phyloP scores from a whole-genome alignment of 129 eudicot species.

The Saussurea involucrata region DNA sequence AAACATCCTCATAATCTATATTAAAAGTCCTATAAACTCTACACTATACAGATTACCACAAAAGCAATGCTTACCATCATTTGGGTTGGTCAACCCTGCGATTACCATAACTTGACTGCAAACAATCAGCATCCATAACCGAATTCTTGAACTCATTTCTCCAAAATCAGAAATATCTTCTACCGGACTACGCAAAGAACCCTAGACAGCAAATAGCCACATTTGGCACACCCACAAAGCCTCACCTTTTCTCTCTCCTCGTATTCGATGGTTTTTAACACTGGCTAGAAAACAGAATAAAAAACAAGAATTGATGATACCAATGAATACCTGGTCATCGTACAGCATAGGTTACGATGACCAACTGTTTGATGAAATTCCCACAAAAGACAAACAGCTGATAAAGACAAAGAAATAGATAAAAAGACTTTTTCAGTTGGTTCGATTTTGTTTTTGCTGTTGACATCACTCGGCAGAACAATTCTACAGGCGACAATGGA shows the following conservation, averaged over 20 bases:
- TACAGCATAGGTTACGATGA: not conserved
- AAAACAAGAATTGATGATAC: slow-evolving; percentile 5
- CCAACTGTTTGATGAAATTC: slow-evolving; percentile 17
- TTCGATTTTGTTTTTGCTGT: slow-evolving; percentile 21
- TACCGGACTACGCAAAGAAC: not conserved
- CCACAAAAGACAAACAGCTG: slow-evolving; percentile 6
- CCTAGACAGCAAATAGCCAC: slow-evolving; percentile 15
- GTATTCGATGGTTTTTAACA: slow-evolving; percentile 16
- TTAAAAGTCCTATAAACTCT: not conserved
- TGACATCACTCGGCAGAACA: slow-evolving; percentile 23
- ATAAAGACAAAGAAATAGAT: slow-evolving; percentile 5
- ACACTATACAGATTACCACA: not conserved
- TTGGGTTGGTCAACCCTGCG: slow-evolving; percentile 38
- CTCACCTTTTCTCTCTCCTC: slow-evolving; percentile 10
- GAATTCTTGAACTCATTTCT: slow-evolving; percentile 41
- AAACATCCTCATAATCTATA: not conserved
- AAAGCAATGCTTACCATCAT: slow-evolving; percentile 53
- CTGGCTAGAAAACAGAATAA: not conserved
- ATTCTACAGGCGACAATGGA: not conserved
- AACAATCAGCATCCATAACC: slow-evolving; percentile 38
- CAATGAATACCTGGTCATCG: slow-evolving; percentile 23
- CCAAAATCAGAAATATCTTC: slow-evolving; percentile 8
- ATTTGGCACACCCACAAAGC: slow-evolving; percentile 16
- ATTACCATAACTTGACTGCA: slow-evolving; percentile 35
- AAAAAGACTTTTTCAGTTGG: not conserved